These are phyloP conservation scores for Apiospora pterosperma DNA, from an alignment of 2,329 filamentous ascomycete genomes.

Conservation along the genomic window DNA sequence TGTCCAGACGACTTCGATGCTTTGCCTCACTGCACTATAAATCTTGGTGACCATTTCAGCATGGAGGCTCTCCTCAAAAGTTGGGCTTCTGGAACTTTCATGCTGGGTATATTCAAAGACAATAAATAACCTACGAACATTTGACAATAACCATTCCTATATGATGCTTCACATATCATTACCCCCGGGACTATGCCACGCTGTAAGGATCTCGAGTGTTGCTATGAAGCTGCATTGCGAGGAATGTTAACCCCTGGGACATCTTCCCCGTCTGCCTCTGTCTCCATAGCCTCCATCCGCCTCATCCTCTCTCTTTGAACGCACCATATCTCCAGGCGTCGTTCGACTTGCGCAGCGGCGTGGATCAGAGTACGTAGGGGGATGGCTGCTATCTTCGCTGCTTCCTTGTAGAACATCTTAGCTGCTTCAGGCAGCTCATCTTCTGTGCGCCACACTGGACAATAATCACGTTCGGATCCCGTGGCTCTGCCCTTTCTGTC, in stretches of 20 bases:
- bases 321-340: slow-evolving; percentile 31
- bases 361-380: slow-evolving; percentile 30
- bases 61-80: not conserved
- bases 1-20: not conserved
- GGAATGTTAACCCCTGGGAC: not conserved
- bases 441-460: slow-evolving; percentile 30
- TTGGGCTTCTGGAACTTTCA: not conserved
- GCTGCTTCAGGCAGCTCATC: slow-evolving; percentile 39
- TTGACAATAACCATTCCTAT: not conserved
- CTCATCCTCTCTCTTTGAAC: slow-evolving; percentile 20
- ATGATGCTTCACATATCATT: not conserved
- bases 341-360: slow-evolving; percentile 34
- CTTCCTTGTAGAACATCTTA: slow-evolving; percentile 38
- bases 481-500: not conserved
- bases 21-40: not conserved
- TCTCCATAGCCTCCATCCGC: slow-evolving; percentile 13
- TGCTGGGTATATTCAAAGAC: not conserved
- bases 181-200: not conserved
- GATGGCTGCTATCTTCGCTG: slow-evolving; percentile 35
- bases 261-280: not conserved
- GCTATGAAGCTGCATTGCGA: not conserved
- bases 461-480: slow-evolving; percentile 19
- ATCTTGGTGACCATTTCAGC: not conserved
- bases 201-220: not conserved
- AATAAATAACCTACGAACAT: not conserved